These are phyloP conservation scores for Ambrosiella xylebori DNA, from an alignment of 2,329 filamentous ascomycete genomes.

Conservation along the genomic window DNA sequence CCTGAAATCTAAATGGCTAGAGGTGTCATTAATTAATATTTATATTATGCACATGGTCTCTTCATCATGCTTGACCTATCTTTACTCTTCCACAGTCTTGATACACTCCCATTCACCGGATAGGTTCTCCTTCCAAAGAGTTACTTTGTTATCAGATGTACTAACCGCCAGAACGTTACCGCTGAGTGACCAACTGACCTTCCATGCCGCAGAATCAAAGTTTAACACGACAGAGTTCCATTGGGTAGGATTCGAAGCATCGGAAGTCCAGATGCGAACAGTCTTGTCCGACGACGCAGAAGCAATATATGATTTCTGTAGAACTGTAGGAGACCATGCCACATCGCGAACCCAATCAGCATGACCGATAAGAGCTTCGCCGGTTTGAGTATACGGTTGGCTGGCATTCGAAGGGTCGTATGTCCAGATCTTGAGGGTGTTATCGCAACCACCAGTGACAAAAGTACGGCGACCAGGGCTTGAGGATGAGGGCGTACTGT, in stretches of 20 bases:
- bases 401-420: slow-evolving; percentile 41
- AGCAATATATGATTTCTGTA: slow-evolving; percentile 93
- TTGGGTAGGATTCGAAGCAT: slow-evolving; percentile 40
- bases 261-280: slow-evolving; percentile 87
- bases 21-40: not conserved
- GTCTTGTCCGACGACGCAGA: slow-evolving; percentile 93
- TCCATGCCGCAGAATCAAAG: slow-evolving; percentile 83
- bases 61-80: not conserved
- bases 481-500: slow-evolving; percentile 44
- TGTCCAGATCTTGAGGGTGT: slow-evolving; percentile 82
- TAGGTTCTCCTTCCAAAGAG: slow-evolving; percentile 95
- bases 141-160: slow-evolving; percentile 90
- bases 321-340: slow-evolving; percentile 85
- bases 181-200: slow-evolving; percentile 93
- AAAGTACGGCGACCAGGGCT: slow-evolving; percentile 58
- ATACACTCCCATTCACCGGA: slow-evolving; percentile 94
- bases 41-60: not conserved
- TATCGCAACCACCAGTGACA: slow-evolving; percentile 89
- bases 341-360: slow-evolving; percentile 96
- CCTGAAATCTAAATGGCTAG: no score
- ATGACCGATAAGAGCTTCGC: slow-evolving; percentile 58
- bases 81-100: slow-evolving; percentile 82
- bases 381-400: slow-evolving; percentile 44
- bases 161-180: slow-evolving; percentile 92
- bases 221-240: slow-evolving; percentile 77